Conservation (phyloP, 495 filamentous ascomycete species). For the Talaromyces trachyspermus region DNA sequence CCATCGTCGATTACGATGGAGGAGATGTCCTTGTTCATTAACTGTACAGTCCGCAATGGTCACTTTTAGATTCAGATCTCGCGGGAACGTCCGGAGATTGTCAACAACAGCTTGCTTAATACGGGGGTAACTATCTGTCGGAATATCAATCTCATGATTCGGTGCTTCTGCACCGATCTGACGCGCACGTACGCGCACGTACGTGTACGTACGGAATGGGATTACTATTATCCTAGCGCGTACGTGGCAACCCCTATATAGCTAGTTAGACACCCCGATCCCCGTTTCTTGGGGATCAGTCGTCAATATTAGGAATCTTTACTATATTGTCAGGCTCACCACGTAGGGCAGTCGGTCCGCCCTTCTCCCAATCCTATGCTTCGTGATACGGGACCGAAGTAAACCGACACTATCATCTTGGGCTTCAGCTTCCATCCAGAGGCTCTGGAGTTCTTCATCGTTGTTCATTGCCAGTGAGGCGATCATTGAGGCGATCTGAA, state of each 20-base stretch:
- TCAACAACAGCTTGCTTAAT: neutral
- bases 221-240: too few species aligned
- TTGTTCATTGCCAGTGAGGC: neutral
- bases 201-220: too few species aligned
- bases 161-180: too few species aligned
- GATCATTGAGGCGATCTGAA: conserved; percentile 9
- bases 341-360: too few species aligned
- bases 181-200: too few species aligned
- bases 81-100: neutral
- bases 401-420: neutral
- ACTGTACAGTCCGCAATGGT: conserved; percentile 1
- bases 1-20: neutral
- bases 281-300: too few species aligned
- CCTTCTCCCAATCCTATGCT: neutral
- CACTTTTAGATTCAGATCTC: conserved; percentile 1
- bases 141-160: too few species aligned
- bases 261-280: too few species aligned
- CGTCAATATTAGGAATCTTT: too few species aligned
- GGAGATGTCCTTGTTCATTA: conserved; percentile 1
- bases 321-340: too few species aligned
- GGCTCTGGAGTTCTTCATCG: neutral
- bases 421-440: neutral
- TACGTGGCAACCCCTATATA: too few species aligned
- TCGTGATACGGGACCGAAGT: neutral
- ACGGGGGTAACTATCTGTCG: neutral